Evolutionary conservation across 176 grass and related monocot species (phyloP), one percentile per base, ranked within the genome.

Genomic region (Rhipidocladum racemiflorum): DNA sequence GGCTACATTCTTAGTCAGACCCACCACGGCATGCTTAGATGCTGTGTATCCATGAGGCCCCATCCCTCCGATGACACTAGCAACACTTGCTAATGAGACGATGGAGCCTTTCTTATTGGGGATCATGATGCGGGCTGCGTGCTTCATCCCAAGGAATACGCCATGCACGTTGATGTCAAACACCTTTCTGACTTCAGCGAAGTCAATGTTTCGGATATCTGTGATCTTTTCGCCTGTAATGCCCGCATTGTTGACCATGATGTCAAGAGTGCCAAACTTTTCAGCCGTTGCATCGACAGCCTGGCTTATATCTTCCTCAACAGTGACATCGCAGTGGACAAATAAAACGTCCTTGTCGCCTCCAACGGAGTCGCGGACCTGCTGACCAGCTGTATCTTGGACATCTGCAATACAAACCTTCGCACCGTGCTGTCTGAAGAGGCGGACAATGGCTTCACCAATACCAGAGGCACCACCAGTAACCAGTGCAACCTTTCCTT

Each of bases 191-290:
- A 86, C 88, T 30, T 94, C 86, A 1, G 62, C 28, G 1, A 91
- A 79, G 85, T 93, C 86, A 7, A 80, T 48, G 44, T 76, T 42
- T 4, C 90, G 81, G 74, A 97, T 97, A 24, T 94, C 92, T 2
- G 68, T 57, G 20, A 93, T 79, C 86, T 97, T 97, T 17, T 21
- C 3, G 46, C 95, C 92, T 20, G 77, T 72, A 2, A 88, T 66
- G 56, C 95, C 95, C 18, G 92, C 95, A 42, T 94, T 97, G 83
- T 94, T 97, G 61, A 94, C 92, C 88, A 97, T 90, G 54, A 94
- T 74, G 76, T 97, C 95, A 2, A 97, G 81, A 17, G 84, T 87
- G 62, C 95, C 90, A 45, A 89, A 97, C 62, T 88, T 89, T 42
- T 65, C 78, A 2, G 70, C 46, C 0, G 49, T 36, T 0, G 91